Conservation (phyloP, 257 asterid species). For the Solanum clarkiae region DNA sequence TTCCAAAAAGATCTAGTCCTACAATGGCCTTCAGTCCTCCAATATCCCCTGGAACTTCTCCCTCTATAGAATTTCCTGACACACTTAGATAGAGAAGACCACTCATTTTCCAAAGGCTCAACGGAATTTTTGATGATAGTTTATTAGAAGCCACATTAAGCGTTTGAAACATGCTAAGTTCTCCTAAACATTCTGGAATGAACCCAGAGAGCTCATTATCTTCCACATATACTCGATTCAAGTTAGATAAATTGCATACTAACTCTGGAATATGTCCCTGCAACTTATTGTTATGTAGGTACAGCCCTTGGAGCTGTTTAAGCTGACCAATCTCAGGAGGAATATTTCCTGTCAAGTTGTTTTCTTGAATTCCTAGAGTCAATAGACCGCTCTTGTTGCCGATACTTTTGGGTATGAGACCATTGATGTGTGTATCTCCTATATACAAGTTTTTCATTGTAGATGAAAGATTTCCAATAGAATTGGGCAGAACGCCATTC, state of each 20-base stretch:
- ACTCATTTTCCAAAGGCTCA: slow-evolving; percentile 18
- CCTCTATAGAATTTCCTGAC: slow-evolving; percentile 14
- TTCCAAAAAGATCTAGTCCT: no score
- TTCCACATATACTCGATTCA: slow-evolving; percentile 2
- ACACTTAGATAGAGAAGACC: slow-evolving; percentile 9
- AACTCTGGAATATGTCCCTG: slow-evolving; percentile 6
- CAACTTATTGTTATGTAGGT: slow-evolving; percentile 6
- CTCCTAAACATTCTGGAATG: slow-evolving; percentile 18
- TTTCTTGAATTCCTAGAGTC: fast-evolving
- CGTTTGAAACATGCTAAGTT: slow-evolving; percentile 8
- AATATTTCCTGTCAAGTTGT: not conserved
- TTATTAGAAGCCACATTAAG: slow-evolving; percentile 11
- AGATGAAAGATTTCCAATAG: slow-evolving; percentile 18
- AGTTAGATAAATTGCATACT: slow-evolving; percentile 9
- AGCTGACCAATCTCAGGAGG: not conserved
- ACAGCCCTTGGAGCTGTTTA: slow-evolving; percentile 9
- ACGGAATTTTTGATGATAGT: slow-evolving; percentile 15
- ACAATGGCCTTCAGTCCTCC: no score
- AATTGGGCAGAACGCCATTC: slow-evolving; percentile 5
- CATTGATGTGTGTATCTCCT: slow-evolving; percentile 1
- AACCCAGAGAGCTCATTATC: slow-evolving; percentile 17
- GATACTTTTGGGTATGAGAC: slow-evolving; percentile 14
- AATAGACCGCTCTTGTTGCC: slow-evolving; percentile 22
- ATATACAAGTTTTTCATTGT: slow-evolving; percentile 3
- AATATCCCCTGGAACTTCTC: slow-evolving; percentile 6